phyloP scores from a whole-genome alignment of 257 asterid species.

The Verbena officinalis region DNA sequence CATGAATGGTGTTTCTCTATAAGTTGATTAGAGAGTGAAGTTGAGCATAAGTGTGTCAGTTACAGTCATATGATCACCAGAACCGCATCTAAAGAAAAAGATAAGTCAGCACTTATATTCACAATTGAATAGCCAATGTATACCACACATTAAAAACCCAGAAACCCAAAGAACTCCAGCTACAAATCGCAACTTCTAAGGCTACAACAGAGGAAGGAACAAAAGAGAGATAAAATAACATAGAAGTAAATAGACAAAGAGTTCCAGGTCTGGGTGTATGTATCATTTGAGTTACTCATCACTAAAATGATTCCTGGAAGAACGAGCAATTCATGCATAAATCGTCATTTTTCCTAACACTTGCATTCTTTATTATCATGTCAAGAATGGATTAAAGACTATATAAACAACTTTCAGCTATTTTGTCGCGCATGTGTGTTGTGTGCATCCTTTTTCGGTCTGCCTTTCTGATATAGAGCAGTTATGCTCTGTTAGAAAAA shows the following conservation, averaged over 20 bases:
- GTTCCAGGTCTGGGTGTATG: background rate
- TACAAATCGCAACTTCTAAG: constrained; percentile 21
- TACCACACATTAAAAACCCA: background rate
- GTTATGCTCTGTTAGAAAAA: constrained; percentile 1
- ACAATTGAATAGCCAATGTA: background rate
- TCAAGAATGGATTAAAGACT: background rate
- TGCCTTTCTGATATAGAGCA: constrained; percentile 8
- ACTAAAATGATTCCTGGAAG: background rate
- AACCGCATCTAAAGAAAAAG: background rate
- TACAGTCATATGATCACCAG: background rate
- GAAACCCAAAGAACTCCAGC: background rate
- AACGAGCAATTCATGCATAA: constrained; percentile 2
- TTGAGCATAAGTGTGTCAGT: background rate
- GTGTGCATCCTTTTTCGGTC: background rate
- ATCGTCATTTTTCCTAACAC: background rate
- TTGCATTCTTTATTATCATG: background rate
- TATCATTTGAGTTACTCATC: constrained; percentile 14
- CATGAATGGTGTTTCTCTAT: constrained; percentile 8
- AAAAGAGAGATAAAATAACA: background rate
- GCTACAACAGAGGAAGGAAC: constrained; percentile 7
- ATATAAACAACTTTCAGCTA: constrained; percentile 4
- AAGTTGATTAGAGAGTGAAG: background rate
- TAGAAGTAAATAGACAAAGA: background rate
- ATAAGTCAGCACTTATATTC: background rate
- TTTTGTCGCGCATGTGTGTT: background rate